Evolutionary conservation across 192 early-diverging fungal species (phyloP), one percentile per base, ranked within the genome.

Genomic region (Spinellus fusiger): DNA sequence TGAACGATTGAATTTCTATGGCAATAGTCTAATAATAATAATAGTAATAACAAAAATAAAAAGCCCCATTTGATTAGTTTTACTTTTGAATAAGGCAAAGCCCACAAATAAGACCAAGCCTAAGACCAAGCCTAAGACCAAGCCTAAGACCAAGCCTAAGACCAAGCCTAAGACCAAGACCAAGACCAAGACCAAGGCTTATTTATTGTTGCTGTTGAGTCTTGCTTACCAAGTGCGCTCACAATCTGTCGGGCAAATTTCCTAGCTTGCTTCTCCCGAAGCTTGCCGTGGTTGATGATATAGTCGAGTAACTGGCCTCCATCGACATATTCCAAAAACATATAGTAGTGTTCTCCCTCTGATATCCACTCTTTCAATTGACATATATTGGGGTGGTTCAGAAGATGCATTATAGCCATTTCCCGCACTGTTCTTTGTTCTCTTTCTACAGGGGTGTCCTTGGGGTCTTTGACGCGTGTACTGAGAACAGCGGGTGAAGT

Each of bases 251-350:
- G 73, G 56, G 89, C 89, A 63, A 90, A 90, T 13, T 60, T 66
- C 27, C 92, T 71, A 5, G 92, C 92, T 60, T 92, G 89, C 56
- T 77, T 85, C 63, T 93, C 92, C 55, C 86, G 85, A 32, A 93
- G 71, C 23, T 88, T 77, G 27, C 90, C 90, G 61, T 90, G 77
- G 33, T 85, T 83, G 8, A 89, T 86, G 51, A 93, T 92, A 61
- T 90, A 89, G 69, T 92, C 88, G 56, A 93, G 82, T 13, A 93
- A 73, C 79, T 92, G 88, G 8, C 90, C 90, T 23, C 90, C 90
- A 56, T 76, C 83, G 38, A 84, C 87, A 65, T 89, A 87, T 69
- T 90, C 90, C 84, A 90, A 84, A 51, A 90, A 78, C 55, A 92
- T 84, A 65, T 87, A 86, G 34, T 86, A 90, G 56, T 79, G 84